Evolutionary conservation across 768 basidiomycete genomes (phyloP).

Genomic region (Leccinellum rugosiceps): DNA sequence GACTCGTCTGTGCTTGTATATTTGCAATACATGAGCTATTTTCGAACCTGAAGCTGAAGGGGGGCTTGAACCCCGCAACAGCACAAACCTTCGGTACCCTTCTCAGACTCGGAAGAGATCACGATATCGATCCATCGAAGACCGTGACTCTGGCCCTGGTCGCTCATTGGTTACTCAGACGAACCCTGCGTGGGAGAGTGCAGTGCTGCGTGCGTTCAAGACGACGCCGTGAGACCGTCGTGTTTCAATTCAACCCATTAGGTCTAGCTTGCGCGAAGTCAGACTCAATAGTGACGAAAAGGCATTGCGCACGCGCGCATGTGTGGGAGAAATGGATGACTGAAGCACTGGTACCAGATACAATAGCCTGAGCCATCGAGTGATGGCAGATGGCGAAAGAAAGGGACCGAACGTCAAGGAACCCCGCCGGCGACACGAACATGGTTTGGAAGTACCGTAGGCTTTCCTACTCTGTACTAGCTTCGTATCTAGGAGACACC

Average conservation of each 20-base stretch:
- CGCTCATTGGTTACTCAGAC: no score
- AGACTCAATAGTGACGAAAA: not conserved
- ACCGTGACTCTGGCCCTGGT: no score
- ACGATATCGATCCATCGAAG: no score
- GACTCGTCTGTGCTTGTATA: no score
- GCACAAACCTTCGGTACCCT: no score
- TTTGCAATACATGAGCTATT: no score
- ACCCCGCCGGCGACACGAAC: not conserved
- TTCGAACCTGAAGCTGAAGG: no score
- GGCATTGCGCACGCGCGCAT: not conserved
- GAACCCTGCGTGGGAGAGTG: not conserved
- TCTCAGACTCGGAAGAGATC: no score
- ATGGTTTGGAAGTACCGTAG: not conserved
- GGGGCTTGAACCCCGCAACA: no score
- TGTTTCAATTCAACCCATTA: constrained; percentile 12
- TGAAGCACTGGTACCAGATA: not conserved
- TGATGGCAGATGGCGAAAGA: not conserved
- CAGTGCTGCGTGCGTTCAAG: not conserved
- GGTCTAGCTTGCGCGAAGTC: not conserved
- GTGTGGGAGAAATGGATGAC: not conserved
- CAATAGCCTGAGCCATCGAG: not conserved
- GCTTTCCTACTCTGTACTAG: not conserved
- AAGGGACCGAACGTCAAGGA: not conserved
- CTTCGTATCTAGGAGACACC: constrained; percentile 9
- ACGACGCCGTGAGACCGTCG: not conserved